A percentile compares a stretch with the other conserved stretches of the same genome.
Evolutionary conservation across 2,329 filamentous ascomycete species (phyloP).

Genomic region (Fusarium sp.): DNA sequence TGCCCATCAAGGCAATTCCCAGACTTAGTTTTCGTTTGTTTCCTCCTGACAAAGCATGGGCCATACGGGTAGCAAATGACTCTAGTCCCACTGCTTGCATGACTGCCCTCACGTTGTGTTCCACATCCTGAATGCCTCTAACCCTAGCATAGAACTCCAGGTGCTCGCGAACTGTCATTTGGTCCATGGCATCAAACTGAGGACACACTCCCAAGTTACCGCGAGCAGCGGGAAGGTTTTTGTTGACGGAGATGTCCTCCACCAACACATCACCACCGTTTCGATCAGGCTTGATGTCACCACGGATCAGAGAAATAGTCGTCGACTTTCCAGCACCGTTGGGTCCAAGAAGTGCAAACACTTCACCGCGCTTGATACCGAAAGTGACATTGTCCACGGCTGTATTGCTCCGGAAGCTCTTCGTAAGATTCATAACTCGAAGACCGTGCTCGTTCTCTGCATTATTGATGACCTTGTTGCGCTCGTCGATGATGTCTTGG

Average conservation of each 20-base stretch:
- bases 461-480: slow-evolving; percentile 65
- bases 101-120: slow-evolving; percentile 81
- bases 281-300: slow-evolving; percentile 80
- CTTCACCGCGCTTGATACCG: slow-evolving; percentile 80
- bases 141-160: slow-evolving; percentile 88
- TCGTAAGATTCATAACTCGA: slow-evolving; percentile 82
- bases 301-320: slow-evolving; percentile 87
- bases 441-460: slow-evolving; percentile 69
- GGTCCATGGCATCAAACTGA: slow-evolving; percentile 87
- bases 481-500: slow-evolving; percentile 73
- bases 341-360: slow-evolving; percentile 89
- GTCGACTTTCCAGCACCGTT: slow-evolving; percentile 94
- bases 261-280: slow-evolving; percentile 84
- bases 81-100: slow-evolving; percentile 83
- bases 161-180: slow-evolving; percentile 90
- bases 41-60: slow-evolving; percentile 82
- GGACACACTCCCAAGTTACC: slow-evolving; percentile 90
- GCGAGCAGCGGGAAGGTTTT: slow-evolving; percentile 76
- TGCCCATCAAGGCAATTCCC: slow-evolving; percentile 92
- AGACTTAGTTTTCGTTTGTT: slow-evolving; percentile 94
- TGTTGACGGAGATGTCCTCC: slow-evolving; percentile 79
- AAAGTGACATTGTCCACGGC: slow-evolving; percentile 93
- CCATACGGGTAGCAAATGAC: slow-evolving; percentile 78
- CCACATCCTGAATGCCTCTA: slow-evolving; percentile 78
- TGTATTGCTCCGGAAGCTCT: slow-evolving; percentile 78